A percentile compares a stretch with the other conserved stretches of the same genome.
Evolutionary conservation across 2,329 filamentous ascomycete genomes (phyloP).

Genomic region (Xylariaceae sp.): DNA sequence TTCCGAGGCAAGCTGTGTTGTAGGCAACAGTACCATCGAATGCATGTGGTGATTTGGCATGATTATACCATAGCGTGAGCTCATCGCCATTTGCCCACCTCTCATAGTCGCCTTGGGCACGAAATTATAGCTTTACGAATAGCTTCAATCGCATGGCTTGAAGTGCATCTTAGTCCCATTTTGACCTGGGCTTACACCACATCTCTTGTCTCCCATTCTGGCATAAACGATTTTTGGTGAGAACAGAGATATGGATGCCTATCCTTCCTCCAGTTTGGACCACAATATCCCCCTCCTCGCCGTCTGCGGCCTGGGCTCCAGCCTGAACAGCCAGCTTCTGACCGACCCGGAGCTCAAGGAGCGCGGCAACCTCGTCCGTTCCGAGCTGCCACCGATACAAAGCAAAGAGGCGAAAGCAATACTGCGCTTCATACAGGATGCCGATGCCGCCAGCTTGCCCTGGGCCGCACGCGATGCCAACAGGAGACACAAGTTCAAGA

Average conservation of each 20-base stretch:
- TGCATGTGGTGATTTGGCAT: no score
- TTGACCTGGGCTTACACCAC: no score
- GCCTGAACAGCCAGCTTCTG: slow-evolving; percentile 40
- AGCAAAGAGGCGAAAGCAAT: slow-evolving; percentile 64
- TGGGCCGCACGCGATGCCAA: slow-evolving; percentile 62
- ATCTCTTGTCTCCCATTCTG: no score
- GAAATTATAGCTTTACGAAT: no score
- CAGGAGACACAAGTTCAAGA: slow-evolving; percentile 59
- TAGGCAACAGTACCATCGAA: no score
- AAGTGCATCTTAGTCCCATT: no score
- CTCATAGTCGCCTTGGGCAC: no score
- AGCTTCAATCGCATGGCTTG: no score
- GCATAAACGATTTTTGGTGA: no score
- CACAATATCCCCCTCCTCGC: slow-evolving; percentile 85
- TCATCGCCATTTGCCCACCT: no score
- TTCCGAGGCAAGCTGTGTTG: no score
- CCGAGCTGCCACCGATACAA: slow-evolving; percentile 66
- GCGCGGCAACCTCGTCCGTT: slow-evolving; percentile 61
- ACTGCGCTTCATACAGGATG: slow-evolving; percentile 61
- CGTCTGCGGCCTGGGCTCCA: slow-evolving; percentile 68
- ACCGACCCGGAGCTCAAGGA: slow-evolving; percentile 53
- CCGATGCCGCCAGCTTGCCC: slow-evolving; percentile 62
- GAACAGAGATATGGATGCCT: slow-evolving; percentile 65
- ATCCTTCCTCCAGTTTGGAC: slow-evolving; percentile 74
- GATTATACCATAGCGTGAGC: no score